Evolutionary conservation across 169 alveolate species (phyloP).

Genomic region (Ichthyophthirius multifiliis): DNA sequence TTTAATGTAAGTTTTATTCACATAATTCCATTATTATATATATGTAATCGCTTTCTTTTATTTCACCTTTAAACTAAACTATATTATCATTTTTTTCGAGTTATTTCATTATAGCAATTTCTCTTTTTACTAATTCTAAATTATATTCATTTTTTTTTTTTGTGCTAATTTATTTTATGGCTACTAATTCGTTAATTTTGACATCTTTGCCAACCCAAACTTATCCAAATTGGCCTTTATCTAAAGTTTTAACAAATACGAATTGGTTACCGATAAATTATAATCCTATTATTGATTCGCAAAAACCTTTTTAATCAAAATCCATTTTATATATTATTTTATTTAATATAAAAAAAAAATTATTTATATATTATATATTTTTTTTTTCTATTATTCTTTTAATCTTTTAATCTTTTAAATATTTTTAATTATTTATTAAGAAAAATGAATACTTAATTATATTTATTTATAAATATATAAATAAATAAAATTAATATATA

Average conservation of each 20-base stretch:
- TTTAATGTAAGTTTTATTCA: conserved; percentile 20
- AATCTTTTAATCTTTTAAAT: too few relatives aligned
- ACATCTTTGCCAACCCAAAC: conserved; percentile 1
- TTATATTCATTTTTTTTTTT: not conserved
- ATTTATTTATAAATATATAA: too few relatives aligned
- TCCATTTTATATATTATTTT: not conserved
- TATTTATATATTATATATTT: too few relatives aligned
- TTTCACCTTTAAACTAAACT: conserved; percentile 17
- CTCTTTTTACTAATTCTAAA: not conserved
- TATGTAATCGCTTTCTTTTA: conserved; percentile 16
- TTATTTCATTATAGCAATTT: not conserved
- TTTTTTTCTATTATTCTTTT: too few relatives aligned
- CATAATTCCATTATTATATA: conserved; percentile 37
- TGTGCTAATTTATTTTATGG: not conserved
- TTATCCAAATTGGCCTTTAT: conserved; percentile 2
- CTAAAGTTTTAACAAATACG: not conserved
- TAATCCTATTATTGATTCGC: not conserved
- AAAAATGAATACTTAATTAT: too few relatives aligned
- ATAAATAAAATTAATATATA: too few relatives aligned
- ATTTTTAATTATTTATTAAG: too few relatives aligned
- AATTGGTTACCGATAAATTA: not conserved
- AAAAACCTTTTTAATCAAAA: not conserved
- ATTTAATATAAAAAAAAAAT: too few relatives aligned
- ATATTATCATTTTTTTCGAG: conserved; percentile 23
- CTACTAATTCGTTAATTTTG: not conserved